phyloP scores from a whole-genome alignment of 768 basidiomycete species.

The Kondoa malvinella region DNA sequence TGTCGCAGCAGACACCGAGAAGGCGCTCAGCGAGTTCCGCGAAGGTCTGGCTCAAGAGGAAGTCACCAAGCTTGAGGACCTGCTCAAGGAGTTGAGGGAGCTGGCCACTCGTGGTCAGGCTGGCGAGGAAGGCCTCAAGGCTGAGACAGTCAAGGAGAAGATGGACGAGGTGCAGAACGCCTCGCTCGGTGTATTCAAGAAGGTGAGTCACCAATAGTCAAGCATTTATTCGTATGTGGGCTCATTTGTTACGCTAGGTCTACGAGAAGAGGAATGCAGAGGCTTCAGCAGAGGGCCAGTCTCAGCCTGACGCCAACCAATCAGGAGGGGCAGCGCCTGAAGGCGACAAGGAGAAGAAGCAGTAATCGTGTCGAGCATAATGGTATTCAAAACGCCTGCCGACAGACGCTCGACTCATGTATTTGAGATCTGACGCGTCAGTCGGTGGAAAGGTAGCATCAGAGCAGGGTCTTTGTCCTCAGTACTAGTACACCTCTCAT shows the following conservation, averaged over 20 bases:
- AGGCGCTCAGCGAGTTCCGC: conserved; percentile 97
- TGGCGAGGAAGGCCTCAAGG: conserved; percentile 60
- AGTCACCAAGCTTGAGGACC: conserved; percentile 81
- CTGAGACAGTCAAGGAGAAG: conserved; percentile 79
- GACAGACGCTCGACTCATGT: no score
- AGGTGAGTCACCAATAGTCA: conserved; percentile 20
- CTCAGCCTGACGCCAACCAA: conserved; percentile 36
- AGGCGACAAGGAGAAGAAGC: conserved; percentile 52
- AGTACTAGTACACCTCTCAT: no score
- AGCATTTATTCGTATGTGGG: background rate
- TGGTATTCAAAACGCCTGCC: no score
- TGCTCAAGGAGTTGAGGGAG: conserved; percentile 72
- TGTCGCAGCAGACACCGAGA: conserved; percentile 85
- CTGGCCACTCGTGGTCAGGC: conserved; percentile 75
- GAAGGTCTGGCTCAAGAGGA: conserved; percentile 82
- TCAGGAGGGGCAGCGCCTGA: conserved; percentile 33
- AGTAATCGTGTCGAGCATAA: no score
- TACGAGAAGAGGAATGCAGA: conserved; percentile 83
- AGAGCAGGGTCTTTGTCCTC: no score
- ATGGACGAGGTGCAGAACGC: conserved; percentile 86
- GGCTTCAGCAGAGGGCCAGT: conserved; percentile 5
- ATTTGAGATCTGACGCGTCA: no score
- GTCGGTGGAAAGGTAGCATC: no score
- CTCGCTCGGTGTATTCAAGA: conserved; percentile 84
- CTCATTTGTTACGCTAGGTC: conserved; percentile 34